Conservation (phyloP, 129 eudicot genomes). For the Flaveria ramosissima region DNA sequence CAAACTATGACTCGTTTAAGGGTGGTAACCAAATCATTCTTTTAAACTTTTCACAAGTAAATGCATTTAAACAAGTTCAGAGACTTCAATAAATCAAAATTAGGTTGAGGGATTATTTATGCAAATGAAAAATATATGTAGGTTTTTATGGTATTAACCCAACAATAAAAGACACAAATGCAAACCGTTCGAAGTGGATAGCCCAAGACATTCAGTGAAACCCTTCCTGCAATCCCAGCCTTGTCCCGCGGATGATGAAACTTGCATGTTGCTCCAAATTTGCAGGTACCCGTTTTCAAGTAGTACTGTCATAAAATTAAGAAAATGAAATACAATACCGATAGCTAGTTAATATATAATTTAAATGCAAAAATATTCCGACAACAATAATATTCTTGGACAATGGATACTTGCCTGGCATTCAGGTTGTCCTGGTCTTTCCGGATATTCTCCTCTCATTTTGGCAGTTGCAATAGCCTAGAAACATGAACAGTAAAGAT, state of each 20-base stretch:
- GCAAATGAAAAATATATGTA: neutral
- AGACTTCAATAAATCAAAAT: neutral
- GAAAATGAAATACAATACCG: conserved; percentile 10
- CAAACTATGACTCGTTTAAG: neutral
- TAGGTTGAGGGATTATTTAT: neutral
- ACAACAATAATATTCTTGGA: neutral
- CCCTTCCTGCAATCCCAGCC: conserved; percentile 92
- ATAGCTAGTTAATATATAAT: neutral
- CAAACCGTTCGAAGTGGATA: conserved; percentile 97
- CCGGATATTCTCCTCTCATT: conserved; percentile 89
- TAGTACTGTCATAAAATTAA: conserved; percentile 57
- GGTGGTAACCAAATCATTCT: neutral
- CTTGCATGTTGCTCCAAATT: conserved; percentile 94
- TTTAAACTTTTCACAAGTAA: neutral
- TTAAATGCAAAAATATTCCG: neutral
- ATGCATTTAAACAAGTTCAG: neutral
- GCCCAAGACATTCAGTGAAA: conserved; percentile 75
- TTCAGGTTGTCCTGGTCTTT: conserved; percentile 85
- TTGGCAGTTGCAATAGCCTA: conserved; percentile 87
- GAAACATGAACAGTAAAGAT: conserved; percentile 20
- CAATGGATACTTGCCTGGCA: conserved; percentile 53
- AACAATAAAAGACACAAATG: conserved; percentile 21
- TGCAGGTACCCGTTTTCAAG: conserved; percentile 90
- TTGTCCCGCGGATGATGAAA: conserved; percentile 96
- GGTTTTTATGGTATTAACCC: neutral